Conservation (phyloP, 352 stramenopile species). For the Phytophthora brassicae region DNA sequence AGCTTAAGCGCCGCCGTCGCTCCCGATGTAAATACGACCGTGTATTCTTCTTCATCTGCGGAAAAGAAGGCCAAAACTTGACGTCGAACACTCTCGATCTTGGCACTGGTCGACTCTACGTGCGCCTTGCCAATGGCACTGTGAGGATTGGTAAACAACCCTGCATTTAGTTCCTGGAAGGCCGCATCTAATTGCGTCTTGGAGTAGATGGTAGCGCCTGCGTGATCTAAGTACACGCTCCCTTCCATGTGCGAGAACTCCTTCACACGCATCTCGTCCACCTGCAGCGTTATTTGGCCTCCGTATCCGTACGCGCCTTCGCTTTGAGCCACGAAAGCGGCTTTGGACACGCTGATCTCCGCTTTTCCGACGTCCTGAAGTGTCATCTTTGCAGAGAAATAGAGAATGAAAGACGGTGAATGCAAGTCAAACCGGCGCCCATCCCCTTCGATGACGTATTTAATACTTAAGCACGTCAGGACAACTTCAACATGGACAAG, state of each 20-base stretch:
- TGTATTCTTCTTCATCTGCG: slow-evolving; percentile 67
- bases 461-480: too few relatives aligned
- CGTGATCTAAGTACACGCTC: slow-evolving; percentile 83
- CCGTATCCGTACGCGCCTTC: slow-evolving; percentile 39
- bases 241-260: slow-evolving; percentile 52
- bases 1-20: slow-evolving; percentile 82
- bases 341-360: slow-evolving; percentile 17
- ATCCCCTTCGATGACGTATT: slow-evolving; percentile 12
- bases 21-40: slow-evolving; percentile 85
- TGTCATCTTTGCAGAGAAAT: slow-evolving; percentile 7
- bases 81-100: slow-evolving; percentile 46
- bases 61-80: slow-evolving; percentile 73
- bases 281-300: slow-evolving; percentile 16
- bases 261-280: slow-evolving; percentile 45
- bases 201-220: slow-evolving; percentile 79
- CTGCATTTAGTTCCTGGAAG: slow-evolving; percentile 49
- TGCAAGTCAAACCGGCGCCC: slow-evolving; percentile 10
- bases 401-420: slow-evolving; percentile 21
- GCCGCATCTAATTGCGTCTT: slow-evolving; percentile 56
- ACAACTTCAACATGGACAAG: slow-evolving; percentile 20
- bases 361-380: slow-evolving; percentile 2
- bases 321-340: slow-evolving; percentile 29
- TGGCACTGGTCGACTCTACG: slow-evolving; percentile 42
- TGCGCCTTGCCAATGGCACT: slow-evolving; percentile 31
- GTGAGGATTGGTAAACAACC: slow-evolving; percentile 72